Conservation (phyloP, 176 grass and related monocot species). For the Metroxylon sagu region DNA sequence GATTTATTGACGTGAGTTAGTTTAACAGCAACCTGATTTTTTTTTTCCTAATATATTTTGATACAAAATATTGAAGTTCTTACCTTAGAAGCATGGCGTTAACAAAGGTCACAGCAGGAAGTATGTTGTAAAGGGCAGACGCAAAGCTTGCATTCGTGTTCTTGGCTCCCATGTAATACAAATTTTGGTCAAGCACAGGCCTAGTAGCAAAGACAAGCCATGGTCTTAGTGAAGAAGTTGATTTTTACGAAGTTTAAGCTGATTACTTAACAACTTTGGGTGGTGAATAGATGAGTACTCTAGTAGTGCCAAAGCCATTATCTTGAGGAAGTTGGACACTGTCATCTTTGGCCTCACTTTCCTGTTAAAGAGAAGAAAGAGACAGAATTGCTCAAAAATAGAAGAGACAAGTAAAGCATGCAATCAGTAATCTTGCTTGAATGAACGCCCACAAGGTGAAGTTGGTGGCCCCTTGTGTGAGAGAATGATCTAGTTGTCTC, state of each 20-base stretch:
- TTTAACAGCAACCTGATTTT: too few species aligned
- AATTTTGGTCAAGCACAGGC: slow-evolving; percentile 15
- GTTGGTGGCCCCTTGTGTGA: too few species aligned
- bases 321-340: not conserved
- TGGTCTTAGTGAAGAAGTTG: not conserved
- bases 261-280: not conserved
- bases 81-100: slow-evolving; percentile 14
- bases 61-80: not conserved
- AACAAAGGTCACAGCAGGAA: slow-evolving; percentile 10
- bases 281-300: slow-evolving; percentile 3
- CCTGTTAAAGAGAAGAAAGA: slow-evolving; percentile 1
- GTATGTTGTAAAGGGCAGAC: slow-evolving; percentile 13
- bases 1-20: too few species aligned
- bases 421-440: too few species aligned
- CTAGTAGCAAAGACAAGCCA: not conserved
- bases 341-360: slow-evolving; percentile 12
- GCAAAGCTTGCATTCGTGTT: slow-evolving; percentile 7
- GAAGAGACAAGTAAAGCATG: too few species aligned
- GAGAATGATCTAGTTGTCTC: too few species aligned
- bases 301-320: slow-evolving; percentile 1
- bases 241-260: not conserved
- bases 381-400: too few species aligned
- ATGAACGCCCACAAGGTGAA: too few species aligned
- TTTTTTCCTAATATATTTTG: too few species aligned
- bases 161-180: slow-evolving; percentile 18